Evolutionary conservation across 208 protist species (phyloP), one percentile per base, ranked within the genome.

Genomic region (Angomonas deanei): DNA sequence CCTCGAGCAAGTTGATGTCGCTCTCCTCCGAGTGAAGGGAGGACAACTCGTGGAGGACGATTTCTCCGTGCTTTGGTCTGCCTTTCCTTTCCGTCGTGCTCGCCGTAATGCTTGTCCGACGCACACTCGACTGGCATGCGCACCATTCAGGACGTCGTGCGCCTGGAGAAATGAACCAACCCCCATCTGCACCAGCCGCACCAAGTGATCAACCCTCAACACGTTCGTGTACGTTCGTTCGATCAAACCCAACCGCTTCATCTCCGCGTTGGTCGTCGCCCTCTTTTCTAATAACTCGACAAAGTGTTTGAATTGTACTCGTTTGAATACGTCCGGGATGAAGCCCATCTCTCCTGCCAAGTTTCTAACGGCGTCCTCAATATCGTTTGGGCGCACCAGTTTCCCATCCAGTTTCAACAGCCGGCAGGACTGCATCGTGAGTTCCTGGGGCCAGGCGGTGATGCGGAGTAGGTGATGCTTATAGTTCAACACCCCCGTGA

Each of bases 381-480:
- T 65, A 36, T 91, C 77, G 8, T 66, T 57, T 1, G 65, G 38
- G 0, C 71, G 72, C 34, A 92, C 79, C 1, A 64, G 17, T 0
- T 32, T 27, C 19, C 72, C 72, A 66, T 95, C 89, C 3, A 95
- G 70, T 60, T 88, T 87, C 17, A 72, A 71, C 28, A 95, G 76
- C 2, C 86, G 80, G 56, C 54, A 59, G 54, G 13, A 72, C 23
- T 66, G 66, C 0, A 64, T 36, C 4, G 74, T 56, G n/a, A 93
- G 53, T 21, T 64, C 65, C 4, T 87, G 64, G 8, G 86, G 86
- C 80, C 82, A 91, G 24, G 79, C 72, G 60, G 76, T 86, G 28
- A 96, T 89, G 39, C 82, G 86, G 33, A 96, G 61, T 0, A 96
- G 39, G 34, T 96, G 90, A 1, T 82, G 77, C 32, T 82, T 82